A percentile compares a stretch with the other conserved stretches of the same genome.
phyloP scores from a whole-genome alignment of 2,329 filamentous ascomycete genomes.

The Geosmithia flava region DNA sequence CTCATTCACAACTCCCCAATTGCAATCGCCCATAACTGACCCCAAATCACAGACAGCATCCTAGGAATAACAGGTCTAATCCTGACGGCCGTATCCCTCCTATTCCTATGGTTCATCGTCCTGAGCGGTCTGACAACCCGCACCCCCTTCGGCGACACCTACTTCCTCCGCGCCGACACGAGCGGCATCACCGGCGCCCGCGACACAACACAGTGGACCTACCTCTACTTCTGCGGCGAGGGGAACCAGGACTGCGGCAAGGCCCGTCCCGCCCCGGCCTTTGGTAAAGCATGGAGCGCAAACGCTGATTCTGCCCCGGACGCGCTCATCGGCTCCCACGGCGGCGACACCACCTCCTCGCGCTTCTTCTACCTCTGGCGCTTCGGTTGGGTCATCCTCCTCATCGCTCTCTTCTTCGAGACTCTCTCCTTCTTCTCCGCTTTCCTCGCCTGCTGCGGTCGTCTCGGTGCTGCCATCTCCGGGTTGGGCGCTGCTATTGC shows the following conservation, averaged over 20 bases:
- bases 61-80: conserved; percentile 30
- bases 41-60: conserved; percentile 18
- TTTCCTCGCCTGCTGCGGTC: conserved; percentile 57
- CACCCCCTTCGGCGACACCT: conserved; percentile 59
- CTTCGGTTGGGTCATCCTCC: conserved; percentile 85
- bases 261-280: conserved; percentile 48
- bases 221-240: conserved; percentile 68
- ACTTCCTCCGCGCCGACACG: conserved; percentile 76
- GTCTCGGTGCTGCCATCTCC: conserved; percentile 57
- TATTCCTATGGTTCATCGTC: conserved; percentile 47
- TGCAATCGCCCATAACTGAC: not conserved
- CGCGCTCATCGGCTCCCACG: conserved; percentile 37
- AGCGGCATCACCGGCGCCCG: conserved; percentile 57
- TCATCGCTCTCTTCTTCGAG: conserved; percentile 74
- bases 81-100: conserved; percentile 36
- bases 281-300: conserved; percentile 58
- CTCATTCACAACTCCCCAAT: not conserved
- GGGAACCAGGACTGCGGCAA: conserved; percentile 52
- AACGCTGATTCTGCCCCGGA: conserved; percentile 29
- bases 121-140: conserved; percentile 37
- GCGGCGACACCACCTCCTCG: conserved; percentile 38
- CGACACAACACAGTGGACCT: conserved; percentile 70
- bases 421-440: conserved; percentile 54
- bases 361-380: conserved; percentile 75
- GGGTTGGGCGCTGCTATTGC: conserved; percentile 45